Evolutionary conservation across 139 green algal genomes (phyloP), one percentile per base, ranked within the genome.

Genomic region (Chlorella sp.): DNA sequence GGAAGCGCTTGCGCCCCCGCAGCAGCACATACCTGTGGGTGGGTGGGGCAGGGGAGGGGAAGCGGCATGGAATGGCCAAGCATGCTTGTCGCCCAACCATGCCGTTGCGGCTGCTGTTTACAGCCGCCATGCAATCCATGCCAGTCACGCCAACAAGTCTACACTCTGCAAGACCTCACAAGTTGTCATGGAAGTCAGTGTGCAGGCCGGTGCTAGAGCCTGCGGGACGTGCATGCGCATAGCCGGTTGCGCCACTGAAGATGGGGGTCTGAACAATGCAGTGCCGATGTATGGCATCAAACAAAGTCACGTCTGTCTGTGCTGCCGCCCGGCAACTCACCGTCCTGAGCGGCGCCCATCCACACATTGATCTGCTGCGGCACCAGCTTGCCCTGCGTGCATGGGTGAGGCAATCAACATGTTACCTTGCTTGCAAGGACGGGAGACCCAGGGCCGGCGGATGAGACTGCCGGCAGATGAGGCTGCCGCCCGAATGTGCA

Each of bases 171-270:
- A 7, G 3, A 16, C 34, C 77, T 83, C 77, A 83, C 74, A 98
- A 87, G 84, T 98, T 98, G 90, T 98, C 95, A 85, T 98, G 95
- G 64, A 92, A 97, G 88, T 98, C 95, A 44, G 97, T 94, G 87
- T 98, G 95, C 67, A 98, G 90, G 5, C 95, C 95, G 44, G 72
- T 92, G 54, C 89, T 94, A 9, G 91, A 83, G 17, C 95, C 95
- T 94, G 85, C 84, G 73, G 3, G 46, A 28, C 7, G 51, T 32
- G 32, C 24, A 32, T 34, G 73, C 30, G 30, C 6, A 40, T 4
- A 38, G n/a, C 46, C 11, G 11, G 46, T 54, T 54, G 46, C 46
- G 11, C 8, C 46, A 54, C 32, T n/a, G n/a, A n/a, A n/a, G n/a
- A n/a, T n/a, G n/a, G n/a, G n/a, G n/a, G n/a, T n/a, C n/a, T n/a